phyloP scores from a whole-genome alignment of 1,139 yeast genomes.

The Hyphopichia pseudoburtonii region DNA sequence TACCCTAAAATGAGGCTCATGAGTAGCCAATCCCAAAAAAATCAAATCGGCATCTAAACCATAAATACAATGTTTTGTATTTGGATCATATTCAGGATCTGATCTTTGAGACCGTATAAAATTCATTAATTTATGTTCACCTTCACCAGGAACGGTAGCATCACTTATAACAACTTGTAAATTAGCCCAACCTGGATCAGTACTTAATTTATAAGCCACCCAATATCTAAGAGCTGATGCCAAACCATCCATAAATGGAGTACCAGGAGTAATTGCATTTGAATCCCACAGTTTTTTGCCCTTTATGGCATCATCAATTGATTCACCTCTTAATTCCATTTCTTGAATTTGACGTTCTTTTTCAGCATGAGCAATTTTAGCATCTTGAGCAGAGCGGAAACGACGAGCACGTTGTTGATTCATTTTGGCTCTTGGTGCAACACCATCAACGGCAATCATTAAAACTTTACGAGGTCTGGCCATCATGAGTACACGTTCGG shows the following conservation, averaged over 20 bases:
- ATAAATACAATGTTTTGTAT: conserved; percentile 89
- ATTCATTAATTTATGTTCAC: conserved; percentile 97
- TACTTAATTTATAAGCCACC: conserved; percentile 81
- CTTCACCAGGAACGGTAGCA: conserved; percentile 98
- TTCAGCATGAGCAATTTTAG: conserved; percentile 67
- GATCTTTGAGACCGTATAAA: conserved; percentile 84
- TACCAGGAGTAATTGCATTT: conserved; percentile 98
- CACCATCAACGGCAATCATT: conserved; percentile 97
- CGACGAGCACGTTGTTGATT: conserved; percentile 97
- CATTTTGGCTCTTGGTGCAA: conserved; percentile 98
- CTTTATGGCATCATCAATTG: conserved; percentile 63
- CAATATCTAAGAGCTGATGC: conserved; percentile 84
- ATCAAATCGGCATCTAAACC: conserved; percentile 98
- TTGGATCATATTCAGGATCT: conserved; percentile 83
- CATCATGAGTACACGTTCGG: conserved; percentile 87
- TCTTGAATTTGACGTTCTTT: conserved; percentile 53
- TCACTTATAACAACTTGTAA: conserved; percentile 87
- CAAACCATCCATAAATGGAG: conserved; percentile 91
- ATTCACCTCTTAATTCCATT: conserved; percentile 59
- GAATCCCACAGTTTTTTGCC: conserved; percentile 76
- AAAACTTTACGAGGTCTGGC: conserved; percentile 92
- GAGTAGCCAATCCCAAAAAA: conserved; percentile 92
- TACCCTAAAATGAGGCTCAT: conserved; percentile 94
- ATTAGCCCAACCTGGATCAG: conserved; percentile 89
- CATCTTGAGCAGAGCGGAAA: conserved; percentile 92